Percentiles rank a stretch among this genome's conserved stretches.
Conservation (phyloP, 345 rosid species). For the Fremontodendron californicum region DNA sequence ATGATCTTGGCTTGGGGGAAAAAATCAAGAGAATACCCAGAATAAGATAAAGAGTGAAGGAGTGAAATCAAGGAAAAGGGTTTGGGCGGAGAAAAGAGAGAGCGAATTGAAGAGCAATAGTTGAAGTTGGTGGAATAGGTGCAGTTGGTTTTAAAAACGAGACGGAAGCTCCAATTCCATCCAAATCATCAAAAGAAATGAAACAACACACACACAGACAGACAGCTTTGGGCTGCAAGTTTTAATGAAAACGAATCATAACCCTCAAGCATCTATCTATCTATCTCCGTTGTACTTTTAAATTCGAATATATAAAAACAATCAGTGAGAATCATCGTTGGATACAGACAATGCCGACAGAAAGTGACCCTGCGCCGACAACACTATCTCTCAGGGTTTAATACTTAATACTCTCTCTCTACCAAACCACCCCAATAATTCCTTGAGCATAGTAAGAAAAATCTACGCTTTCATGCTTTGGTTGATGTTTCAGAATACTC, state of each 20-base stretch:
- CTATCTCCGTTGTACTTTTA: slow-evolving; percentile 36
- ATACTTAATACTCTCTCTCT: too few species aligned
- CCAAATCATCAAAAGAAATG: slow-evolving; percentile 17
- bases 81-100: neutral
- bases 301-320: slow-evolving; percentile 24
- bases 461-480: slow-evolving; percentile 23
- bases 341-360: slow-evolving; percentile 90
- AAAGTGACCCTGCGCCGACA: slow-evolving; percentile 85
- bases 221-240: slow-evolving; percentile 15
- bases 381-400: slow-evolving; percentile 33
- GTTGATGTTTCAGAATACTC: slow-evolving; percentile 1
- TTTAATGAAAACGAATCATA: slow-evolving; percentile 12
- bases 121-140: slow-evolving; percentile 13
- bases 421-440: slow-evolving; percentile 17
- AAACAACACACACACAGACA: slow-evolving; percentile 6
- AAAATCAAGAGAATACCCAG: slow-evolving; percentile 9
- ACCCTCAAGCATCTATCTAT: slow-evolving; percentile 25
- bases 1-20: slow-evolving; percentile 17
- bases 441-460: slow-evolving; percentile 9
- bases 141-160: neutral
- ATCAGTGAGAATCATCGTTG: slow-evolving; percentile 47
- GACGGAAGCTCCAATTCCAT: too few species aligned
- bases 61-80: slow-evolving; percentile 12
- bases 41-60: neutral
- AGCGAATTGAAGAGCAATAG: slow-evolving; percentile 19